Conservation (phyloP, 768 basidiomycete species). For the Amanita pseudoporphyria region DNA sequence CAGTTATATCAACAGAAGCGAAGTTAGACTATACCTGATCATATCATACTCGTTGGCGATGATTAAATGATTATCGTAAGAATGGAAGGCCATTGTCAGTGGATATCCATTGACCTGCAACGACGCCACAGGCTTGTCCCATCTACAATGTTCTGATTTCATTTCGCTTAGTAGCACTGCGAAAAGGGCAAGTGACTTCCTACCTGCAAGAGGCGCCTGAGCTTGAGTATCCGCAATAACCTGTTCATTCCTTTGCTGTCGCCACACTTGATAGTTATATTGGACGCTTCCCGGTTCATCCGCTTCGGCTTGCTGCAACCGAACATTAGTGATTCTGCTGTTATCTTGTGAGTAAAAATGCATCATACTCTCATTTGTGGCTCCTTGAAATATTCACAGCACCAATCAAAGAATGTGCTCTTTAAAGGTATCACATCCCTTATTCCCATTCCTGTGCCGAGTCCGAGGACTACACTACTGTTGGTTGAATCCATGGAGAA, state of each 20-base stretch:
- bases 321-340: neutral
- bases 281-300: conserved; percentile 93
- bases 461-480: conserved; percentile 61
- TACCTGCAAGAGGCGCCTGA: conserved; percentile 71
- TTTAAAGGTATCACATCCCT: conserved; percentile 83
- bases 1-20: neutral
- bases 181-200: conserved; percentile 15
- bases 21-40: conserved; percentile 50
- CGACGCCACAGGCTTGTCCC: conserved; percentile 67
- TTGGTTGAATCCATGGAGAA: conserved; percentile 68
- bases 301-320: conserved; percentile 73
- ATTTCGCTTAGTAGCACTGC: conserved; percentile 1
- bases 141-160: conserved; percentile 44
- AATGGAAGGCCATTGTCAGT: conserved; percentile 79
- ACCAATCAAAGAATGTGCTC: conserved; percentile 93
- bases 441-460: conserved; percentile 74
- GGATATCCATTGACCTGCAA: conserved; percentile 53
- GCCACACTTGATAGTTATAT: conserved; percentile 95
- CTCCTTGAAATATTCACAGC: conserved; percentile 94
- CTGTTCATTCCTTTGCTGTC: conserved; percentile 82
- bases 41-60: conserved; percentile 80
- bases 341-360: neutral
- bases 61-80: conserved; percentile 84
- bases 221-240: conserved; percentile 58
- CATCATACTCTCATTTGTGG: conserved; percentile 91